Base-by-base conservation (phyloP, 2,329 filamentous ascomycete genomes). In the Xylariaceae sp. region DNA sequence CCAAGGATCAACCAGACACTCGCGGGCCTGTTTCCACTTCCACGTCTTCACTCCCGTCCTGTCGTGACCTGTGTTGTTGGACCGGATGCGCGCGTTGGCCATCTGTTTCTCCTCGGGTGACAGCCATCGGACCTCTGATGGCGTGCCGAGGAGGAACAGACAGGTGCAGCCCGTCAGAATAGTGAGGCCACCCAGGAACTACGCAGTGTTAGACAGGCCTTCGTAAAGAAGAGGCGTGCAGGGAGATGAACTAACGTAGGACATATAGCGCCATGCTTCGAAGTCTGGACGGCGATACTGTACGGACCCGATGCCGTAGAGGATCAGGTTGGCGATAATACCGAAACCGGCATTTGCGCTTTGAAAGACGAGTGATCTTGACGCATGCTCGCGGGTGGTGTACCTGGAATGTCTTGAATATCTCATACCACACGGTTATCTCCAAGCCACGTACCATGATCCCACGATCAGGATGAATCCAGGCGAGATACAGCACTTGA, bases 241-340 rank as follows among this genome's bases (percentile, higher is more conserved):
- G n/a, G n/a, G n/a, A n/a, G n/a, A n/a, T n/a, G n/a, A 34, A 49
- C 58, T 53, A 34, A 61, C 56, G 42, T 64, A 64, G 9, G 59
- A 62, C 56, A 66, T 65, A 41, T 65, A 66, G 15, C 64, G 50
- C 64, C 63, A 67, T 1, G 64, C 53, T 44, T 66, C 49, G 15
- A 60, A 59, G 3, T 56, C 56, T 4, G 58, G 49, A 2, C 54
- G 50, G 12, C 52, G 44, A 2, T 48, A 54, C 37, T 61, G 51
- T 2, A 61, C 45, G 1, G 58, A 50, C 6, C 64, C 63, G 34
- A 66, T 66, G 4, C 57, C 63, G 41, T 66, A 67, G 4, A 66
- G 55, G 19, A 64, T 57, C 30, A 66, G 44, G 19, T 50, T 57
- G 7, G 63, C 52, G 33, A 67, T 62, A 30, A 64, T 51, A 3